These are phyloP conservation scores for Iris pallida DNA, from an alignment of 116 monocot genomes.

Conservation along the genomic window DNA sequence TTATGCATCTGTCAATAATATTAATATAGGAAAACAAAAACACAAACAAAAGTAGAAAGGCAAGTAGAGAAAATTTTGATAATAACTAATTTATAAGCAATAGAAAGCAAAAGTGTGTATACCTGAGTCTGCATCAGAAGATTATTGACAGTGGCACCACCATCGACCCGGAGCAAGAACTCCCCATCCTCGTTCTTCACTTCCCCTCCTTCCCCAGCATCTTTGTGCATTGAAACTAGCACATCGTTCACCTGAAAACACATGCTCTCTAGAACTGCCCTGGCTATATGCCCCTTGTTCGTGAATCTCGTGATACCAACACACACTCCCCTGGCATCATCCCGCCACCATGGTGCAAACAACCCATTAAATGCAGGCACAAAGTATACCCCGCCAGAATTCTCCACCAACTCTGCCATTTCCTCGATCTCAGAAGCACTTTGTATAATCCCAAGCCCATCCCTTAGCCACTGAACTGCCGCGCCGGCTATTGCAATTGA, in stretches of 20 bases:
- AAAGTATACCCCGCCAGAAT: constrained; percentile 82
- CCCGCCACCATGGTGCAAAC: constrained; percentile 95
- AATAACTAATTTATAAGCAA: no score
- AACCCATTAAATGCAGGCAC: constrained; percentile 92
- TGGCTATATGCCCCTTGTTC: constrained; percentile 64
- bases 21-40: no score
- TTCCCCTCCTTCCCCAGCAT: constrained; percentile 37
- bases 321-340: constrained; percentile 77
- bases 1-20: no score
- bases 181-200: constrained; percentile 33
- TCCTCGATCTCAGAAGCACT: constrained; percentile 61
- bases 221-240: constrained; percentile 68
- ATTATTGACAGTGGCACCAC: constrained; percentile 85
- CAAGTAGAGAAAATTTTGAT: no score
- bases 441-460: constrained; percentile 68
- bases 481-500: constrained; percentile 94
- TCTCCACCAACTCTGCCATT: constrained; percentile 56
- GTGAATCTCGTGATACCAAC: constrained; percentile 85
- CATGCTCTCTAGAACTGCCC: constrained; percentile 89
- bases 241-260: constrained; percentile 48
- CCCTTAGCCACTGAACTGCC: constrained; percentile 22
- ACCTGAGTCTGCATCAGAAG: constrained; percentile 96
- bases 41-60: no score
- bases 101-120: constrained; percentile 1
- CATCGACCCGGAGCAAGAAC: constrained; percentile 81